Evolutionary conservation across 1,284 basidiomycete genomes (phyloP), one percentile per base, ranked within the genome.

Genomic region (Microbotryum lychnidis-dioicae): DNA sequence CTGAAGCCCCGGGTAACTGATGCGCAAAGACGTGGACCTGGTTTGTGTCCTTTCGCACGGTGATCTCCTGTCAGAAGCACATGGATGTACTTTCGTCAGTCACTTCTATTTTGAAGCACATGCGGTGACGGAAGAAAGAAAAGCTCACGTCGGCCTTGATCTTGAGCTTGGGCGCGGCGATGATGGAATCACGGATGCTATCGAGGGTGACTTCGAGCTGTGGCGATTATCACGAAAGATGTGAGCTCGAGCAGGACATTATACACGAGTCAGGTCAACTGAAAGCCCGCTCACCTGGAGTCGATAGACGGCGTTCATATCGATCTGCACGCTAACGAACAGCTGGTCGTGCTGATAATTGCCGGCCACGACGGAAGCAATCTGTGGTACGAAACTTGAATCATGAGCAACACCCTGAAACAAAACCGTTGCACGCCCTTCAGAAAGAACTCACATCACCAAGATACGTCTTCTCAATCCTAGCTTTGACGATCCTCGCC

Each of bases 401-500:
- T 9, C 25, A 29, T 29, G 27, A 16, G 12, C 31, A 31, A 10
- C 7, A 31, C 31, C 31, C 31, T n/a, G 27, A 6, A 56, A 20
- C 46, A 51, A 6, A 42, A 42, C 1, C 14, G 5, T 12, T 1
- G 0, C 1, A 16, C 37, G 16, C 12, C 16, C 37, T 12, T 42
- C 37, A 42, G 12, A n/a, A 10, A 61, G 55, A 23, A 76, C 85
- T 69, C 68, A 92, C 90, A 78, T 97, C 96, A 68, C 92, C 90
- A 10, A 99, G 79, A 64, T 89, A 83, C 0, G 96, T 98, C 79
- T 93, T 93, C 77, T 99, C 96, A 59, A 99, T 78, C 54, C 96
- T 83, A 14, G 89, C 96, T 76, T 99, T 98, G 69, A 98, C 94
- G 69, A 98, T 97, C 60, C 96, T 85, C 25, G 96, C 96, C 42